Evolutionary conservation across 257 asterid genomes (phyloP).

Genomic region (Henckelia pumila): DNA sequence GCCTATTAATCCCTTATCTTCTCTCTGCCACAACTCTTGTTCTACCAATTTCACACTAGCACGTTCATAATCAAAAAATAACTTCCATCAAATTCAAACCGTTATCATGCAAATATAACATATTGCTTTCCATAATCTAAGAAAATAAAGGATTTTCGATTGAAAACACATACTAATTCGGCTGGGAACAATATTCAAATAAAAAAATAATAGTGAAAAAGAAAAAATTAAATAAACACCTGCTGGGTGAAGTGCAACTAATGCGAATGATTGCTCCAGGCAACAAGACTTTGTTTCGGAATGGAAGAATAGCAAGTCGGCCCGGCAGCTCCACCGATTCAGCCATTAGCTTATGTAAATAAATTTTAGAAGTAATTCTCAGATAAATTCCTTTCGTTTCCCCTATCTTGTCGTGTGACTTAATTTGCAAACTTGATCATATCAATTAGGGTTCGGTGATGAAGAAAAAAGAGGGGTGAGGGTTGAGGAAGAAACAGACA

Average conservation of each 20-base stretch:
- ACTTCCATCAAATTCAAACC: not conserved
- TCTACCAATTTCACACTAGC: constrained; percentile 92
- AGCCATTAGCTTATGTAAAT: constrained; percentile 43
- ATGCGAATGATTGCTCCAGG: constrained; percentile 98
- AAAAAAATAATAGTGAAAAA: not conserved
- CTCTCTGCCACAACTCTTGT: constrained; percentile 99
- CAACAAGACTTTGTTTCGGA: constrained; percentile 85
- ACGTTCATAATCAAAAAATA: constrained; percentile 12
- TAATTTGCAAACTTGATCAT: not conserved
- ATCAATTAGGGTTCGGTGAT: not conserved
- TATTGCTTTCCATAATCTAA: not conserved
- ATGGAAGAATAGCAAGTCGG: constrained; percentile 92
- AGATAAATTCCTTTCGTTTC: not conserved
- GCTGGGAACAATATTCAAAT: not conserved
- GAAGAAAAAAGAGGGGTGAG: not conserved
- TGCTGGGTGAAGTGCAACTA: constrained; percentile 97
- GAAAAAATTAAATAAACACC: constrained; percentile 30
- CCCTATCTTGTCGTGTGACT: not conserved
- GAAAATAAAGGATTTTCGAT: not conserved
- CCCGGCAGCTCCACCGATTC: constrained; percentile 89
- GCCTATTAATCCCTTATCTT: constrained; percentile 93
- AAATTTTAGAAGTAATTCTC: too few relatives aligned
- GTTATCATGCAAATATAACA: too few relatives aligned
- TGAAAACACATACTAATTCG: not conserved
- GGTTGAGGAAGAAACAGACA: not conserved